These are phyloP conservation scores for Thelephora ganbajun DNA, from an alignment of 768 basidiomycete genomes.

Conservation along the genomic window DNA sequence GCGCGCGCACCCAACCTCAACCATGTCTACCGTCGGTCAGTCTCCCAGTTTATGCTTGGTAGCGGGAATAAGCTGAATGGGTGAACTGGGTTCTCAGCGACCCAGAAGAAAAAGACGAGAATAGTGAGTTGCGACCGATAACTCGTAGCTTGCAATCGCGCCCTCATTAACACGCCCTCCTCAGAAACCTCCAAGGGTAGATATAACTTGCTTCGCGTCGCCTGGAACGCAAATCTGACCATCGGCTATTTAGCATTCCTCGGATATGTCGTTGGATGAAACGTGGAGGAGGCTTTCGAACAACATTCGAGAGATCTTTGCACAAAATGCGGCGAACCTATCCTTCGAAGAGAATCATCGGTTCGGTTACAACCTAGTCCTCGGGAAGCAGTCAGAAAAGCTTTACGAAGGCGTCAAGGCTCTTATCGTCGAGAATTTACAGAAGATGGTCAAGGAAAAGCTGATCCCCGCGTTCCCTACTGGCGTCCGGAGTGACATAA, in stretches of 20 bases:
- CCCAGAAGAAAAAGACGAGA: too few relatives aligned
- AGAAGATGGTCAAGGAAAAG: constrained; percentile 56
- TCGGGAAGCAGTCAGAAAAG: constrained; percentile 70
- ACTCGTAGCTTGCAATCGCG: too few relatives aligned
- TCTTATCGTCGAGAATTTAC: constrained; percentile 74
- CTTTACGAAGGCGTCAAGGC: constrained; percentile 76
- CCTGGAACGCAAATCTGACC: constrained; percentile 2
- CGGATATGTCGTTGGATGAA: constrained; percentile 64
- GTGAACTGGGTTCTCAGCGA: too few relatives aligned
- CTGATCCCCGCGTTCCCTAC: constrained; percentile 79
- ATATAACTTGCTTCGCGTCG: too few relatives aligned
- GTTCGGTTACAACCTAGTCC: constrained; percentile 88
- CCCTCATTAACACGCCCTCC: too few relatives aligned
- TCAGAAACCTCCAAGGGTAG: constrained; percentile 28
- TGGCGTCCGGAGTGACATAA: constrained; percentile 47
- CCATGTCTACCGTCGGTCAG: too few relatives aligned
- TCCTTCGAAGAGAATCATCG: constrained; percentile 91
- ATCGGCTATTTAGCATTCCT: constrained; percentile 39
- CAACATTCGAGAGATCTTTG: constrained; percentile 91
- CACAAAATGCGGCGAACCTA: constrained; percentile 80
- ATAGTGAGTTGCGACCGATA: too few relatives aligned
- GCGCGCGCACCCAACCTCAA: too few relatives aligned
- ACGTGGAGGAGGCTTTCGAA: constrained; percentile 70
- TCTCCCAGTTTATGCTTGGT: too few relatives aligned
- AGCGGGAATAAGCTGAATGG: too few relatives aligned